These are phyloP conservation scores for Ceratobasidium sp. DNA, from an alignment of 1,284 basidiomycete genomes.

Conservation along the genomic window DNA sequence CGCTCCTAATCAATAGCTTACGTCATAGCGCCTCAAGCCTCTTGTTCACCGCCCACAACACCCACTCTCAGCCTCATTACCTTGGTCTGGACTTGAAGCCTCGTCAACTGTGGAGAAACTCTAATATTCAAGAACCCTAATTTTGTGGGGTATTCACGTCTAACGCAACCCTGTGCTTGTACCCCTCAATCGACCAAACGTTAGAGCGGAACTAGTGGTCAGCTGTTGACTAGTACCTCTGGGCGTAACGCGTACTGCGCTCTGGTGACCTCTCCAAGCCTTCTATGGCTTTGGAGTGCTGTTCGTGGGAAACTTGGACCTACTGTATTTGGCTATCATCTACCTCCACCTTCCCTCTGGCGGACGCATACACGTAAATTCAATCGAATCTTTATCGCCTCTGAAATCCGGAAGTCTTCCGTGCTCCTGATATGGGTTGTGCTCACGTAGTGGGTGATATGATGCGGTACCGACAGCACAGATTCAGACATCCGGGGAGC, in stretches of 20 bases:
- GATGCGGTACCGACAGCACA: not conserved
- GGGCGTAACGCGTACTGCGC: not conserved
- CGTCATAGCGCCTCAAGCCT: not conserved
- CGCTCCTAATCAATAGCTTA: not conserved
- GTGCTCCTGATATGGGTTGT: not conserved
- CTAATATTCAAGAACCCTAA: not conserved
- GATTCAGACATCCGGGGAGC: not conserved
- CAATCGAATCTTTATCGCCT: constrained; percentile 14
- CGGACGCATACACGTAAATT: constrained; percentile 20
- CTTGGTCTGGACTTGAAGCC: not conserved
- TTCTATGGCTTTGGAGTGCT: constrained; percentile 1
- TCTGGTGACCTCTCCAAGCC: constrained; percentile 2
- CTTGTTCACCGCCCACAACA: not conserved
- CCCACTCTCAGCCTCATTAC: not conserved
- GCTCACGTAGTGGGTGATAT: not conserved
- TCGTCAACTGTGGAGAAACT: not conserved
- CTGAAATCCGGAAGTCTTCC: constrained; percentile 23
- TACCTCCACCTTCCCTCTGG: constrained; percentile 28
- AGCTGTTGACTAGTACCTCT: not conserved
- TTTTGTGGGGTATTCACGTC: not conserved
- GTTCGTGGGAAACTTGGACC: not conserved
- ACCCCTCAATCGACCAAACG: not conserved
- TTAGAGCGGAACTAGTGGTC: not conserved
- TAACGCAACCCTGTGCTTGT: not conserved
- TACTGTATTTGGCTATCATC: constrained; percentile 17